Evolutionary conservation across 2,329 filamentous ascomycete species (phyloP).

Genomic region (Emergomyces pasteurianus): DNA sequence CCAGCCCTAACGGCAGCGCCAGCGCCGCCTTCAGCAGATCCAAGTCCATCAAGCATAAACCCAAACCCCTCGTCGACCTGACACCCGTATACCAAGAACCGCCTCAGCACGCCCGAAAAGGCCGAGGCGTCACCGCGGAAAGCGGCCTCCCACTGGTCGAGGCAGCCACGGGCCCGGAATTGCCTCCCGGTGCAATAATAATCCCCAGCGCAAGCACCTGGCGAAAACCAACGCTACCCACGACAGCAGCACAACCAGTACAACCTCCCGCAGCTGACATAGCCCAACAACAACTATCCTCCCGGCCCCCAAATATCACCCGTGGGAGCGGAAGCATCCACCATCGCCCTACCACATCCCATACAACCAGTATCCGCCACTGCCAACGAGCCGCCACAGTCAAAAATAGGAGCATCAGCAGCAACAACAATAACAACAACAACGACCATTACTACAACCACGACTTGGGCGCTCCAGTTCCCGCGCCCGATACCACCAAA

Average conservation of each 20-base stretch:
- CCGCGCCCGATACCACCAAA: not conserved
- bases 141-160: constrained; percentile 29
- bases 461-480: too few species aligned
- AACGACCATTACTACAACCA: too few species aligned
- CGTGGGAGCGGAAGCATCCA: not conserved
- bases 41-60: constrained; percentile 34
- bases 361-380: not conserved
- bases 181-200: constrained; percentile 20
- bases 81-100: constrained; percentile 53
- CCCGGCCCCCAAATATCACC: not conserved
- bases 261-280: not conserved
- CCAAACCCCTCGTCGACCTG: constrained; percentile 56
- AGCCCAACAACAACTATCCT: not conserved
- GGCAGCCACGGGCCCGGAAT: constrained; percentile 30
- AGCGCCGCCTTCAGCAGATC: constrained; percentile 32
- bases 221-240: constrained; percentile 25
- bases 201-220: constrained; percentile 30
- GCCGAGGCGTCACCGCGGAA: constrained; percentile 30
- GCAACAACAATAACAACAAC: constrained; percentile 7
- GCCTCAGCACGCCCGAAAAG: constrained; percentile 33
- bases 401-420: not conserved
- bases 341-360: not conserved
- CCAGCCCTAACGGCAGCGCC: constrained; percentile 11
- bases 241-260: constrained; percentile 3
- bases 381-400: not conserved